Evolutionary conservation across 495 filamentous ascomycete genomes (phyloP).

Genomic region (Pseudotulostoma volvatum): DNA sequence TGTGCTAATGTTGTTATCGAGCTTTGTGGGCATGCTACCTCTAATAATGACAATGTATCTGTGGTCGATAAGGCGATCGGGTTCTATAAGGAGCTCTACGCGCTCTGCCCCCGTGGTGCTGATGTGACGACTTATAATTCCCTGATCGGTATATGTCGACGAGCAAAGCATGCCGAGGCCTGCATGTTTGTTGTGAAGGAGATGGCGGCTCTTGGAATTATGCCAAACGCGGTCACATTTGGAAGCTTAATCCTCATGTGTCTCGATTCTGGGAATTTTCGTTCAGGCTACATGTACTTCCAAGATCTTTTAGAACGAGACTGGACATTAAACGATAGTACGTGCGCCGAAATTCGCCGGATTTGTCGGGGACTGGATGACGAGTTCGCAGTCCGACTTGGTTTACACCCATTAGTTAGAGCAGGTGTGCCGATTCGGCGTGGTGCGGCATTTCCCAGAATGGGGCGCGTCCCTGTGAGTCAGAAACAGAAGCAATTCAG

Average conservation of each 20-base stretch:
- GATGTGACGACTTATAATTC: slow-evolving; percentile 49
- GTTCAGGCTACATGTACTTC: slow-evolving; percentile 26
- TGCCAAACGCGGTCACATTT: slow-evolving; percentile 45
- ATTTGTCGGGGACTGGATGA: background rate
- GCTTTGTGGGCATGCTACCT: slow-evolving; percentile 16
- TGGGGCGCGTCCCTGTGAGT: too few relatives aligned
- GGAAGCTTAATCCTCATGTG: slow-evolving; percentile 55
- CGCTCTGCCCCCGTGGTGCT: slow-evolving; percentile 39
- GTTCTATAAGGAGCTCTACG: slow-evolving; percentile 54
- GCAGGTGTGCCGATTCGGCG: background rate
- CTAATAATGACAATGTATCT: slow-evolving; percentile 10
- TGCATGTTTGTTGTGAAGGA: slow-evolving; percentile 59
- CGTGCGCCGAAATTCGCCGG: slow-evolving; percentile 13
- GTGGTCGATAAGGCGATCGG: slow-evolving; percentile 37
- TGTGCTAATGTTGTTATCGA: slow-evolving; percentile 19
- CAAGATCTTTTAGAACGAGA: slow-evolving; percentile 20
- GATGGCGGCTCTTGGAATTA: slow-evolving; percentile 47
- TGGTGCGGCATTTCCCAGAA: too few relatives aligned
- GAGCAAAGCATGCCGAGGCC: slow-evolving; percentile 29
- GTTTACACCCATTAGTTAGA: background rate
- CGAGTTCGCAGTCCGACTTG: background rate
- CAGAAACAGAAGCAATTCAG: too few relatives aligned
- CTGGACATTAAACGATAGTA: slow-evolving; percentile 9
- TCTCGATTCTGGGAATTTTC: slow-evolving; percentile 25
- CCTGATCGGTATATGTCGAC: slow-evolving; percentile 45